Evolutionary conservation across 2,329 filamentous ascomycete genomes (phyloP), one percentile per base, ranked within the genome.

Genomic region (Diplodia mutila): DNA sequence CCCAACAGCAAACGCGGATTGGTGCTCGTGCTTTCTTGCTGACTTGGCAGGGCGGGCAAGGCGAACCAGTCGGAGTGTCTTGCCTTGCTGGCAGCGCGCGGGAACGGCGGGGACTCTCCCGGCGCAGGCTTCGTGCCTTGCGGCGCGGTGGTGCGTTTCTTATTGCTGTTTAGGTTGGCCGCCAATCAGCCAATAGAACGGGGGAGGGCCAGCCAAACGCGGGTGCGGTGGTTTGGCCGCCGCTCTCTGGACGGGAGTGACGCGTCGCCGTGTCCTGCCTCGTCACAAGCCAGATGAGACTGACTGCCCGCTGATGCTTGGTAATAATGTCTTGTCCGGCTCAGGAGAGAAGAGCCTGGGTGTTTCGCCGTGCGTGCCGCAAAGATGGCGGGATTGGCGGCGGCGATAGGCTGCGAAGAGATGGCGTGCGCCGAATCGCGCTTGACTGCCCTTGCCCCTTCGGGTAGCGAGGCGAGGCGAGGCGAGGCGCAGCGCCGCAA

Each of bases 401-500:
- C 54, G 21, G 34, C 55, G 55, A 61, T 61, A 61, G 57, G 57
- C 57, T 61, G 57, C 39, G 25, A 54, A 14, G 49, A 25, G 29
- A 32, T 54, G 52, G 55, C 55, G 55, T 6, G n/a, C 21, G 55
- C 32, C 54, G 53, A 55, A 55, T 55, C 18, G 32, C 54, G 55
- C 37, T 25, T 25, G 55, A 46, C 23, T 59, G 25, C 27, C 34
- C 12, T 37, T 42, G 27, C 57, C 39, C 55, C 37, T 46, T 46
- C 37, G 16, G 55, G 53, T 8, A 32, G 32, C 34, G 21, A 29
- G 16, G 57, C 39, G 57, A 48, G 29, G 59, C 59, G 59, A 49
- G 57, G 39, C 57, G 57, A 61, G 57, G 57, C 57, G 57, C 57
- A 61, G 42, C 53, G 29, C 21, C 18, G 55, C 53, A 57, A n/a